Base-by-base conservation (phyloP, 306 rosid genomes). In the Sophora flavescens region DNA sequence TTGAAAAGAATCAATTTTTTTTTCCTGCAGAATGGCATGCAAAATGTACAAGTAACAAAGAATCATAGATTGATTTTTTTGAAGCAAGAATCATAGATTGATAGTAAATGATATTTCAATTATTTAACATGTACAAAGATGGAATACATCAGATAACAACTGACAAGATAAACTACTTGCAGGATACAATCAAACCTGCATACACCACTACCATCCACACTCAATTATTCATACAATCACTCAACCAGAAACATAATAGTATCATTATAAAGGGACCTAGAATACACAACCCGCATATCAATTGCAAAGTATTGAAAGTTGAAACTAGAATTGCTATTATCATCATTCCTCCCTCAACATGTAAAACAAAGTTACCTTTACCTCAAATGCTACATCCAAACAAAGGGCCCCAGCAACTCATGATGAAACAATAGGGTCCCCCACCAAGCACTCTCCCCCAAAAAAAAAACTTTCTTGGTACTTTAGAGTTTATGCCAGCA, bases 351-450 rank as follows among this genome's bases (percentile, higher is more conserved):
- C 75, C 65, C 68, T 77, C 62, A 58, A 68, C 87, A 79, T 71
- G 84, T 69, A 82, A 83, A 88, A 90, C 86, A 86, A 81, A 62
- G 63, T 8, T 64, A 63, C 73, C 90, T 85, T 84, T 82, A 68
- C 57, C 73, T 33, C 72, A 72, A 66, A 80, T 67, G 68, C 78
- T 73, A 35, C 61, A 74, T 74, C 68, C 80, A 59, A 52, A 63
- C 35, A 50, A 72, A 64, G 77, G 84, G 41, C 74, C 87, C 88
- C 84, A 52, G 63, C 47, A 75, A 62, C 48, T 63, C 84, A 82
- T 79, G 84, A 88, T 81, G 84, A 70, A 81, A 78, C 82, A 78
- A 72, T 44, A 54, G 13, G 28, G 70, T 75, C 76, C 74, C 60
- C 60, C 41, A 76, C 68, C n/a, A 70, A 80, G 48, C 63, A 54